phyloP scores from a whole-genome alignment of 306 rosid genomes.

The Rosa persica region DNA sequence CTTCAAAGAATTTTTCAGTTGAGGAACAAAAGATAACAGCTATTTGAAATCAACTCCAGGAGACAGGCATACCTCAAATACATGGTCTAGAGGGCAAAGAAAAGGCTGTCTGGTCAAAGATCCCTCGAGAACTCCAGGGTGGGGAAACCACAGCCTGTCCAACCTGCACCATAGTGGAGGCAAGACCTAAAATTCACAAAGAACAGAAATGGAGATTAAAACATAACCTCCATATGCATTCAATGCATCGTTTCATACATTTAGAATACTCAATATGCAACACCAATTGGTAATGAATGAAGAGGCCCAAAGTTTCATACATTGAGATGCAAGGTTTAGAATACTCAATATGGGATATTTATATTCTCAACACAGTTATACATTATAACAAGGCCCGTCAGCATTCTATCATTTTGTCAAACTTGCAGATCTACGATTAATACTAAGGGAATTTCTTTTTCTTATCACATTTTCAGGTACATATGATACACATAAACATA shows the following conservation, averaged over 20 bases:
- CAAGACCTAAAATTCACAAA: slow-evolving; percentile 67
- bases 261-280: neutral
- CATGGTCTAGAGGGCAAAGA: slow-evolving; percentile 94
- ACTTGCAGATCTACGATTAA: neutral
- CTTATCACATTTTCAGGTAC: neutral
- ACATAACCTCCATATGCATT: slow-evolving; percentile 22
- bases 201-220: slow-evolving; percentile 24
- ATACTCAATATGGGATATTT: neutral
- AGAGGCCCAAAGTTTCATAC: neutral
- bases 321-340: slow-evolving; percentile 4
- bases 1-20: neutral
- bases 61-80: slow-evolving; percentile 77
- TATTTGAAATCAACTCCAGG: slow-evolving; percentile 5
- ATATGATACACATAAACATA: neutral
- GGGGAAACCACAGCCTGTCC: slow-evolving; percentile 97
- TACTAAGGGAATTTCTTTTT: neutral
- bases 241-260: slow-evolving; percentile 10
- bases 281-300: neutral
- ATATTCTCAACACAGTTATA: neutral
- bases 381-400: neutral
- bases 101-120: slow-evolving; percentile 93
- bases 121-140: slow-evolving; percentile 91
- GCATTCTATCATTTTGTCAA: neutral
- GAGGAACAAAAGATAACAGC: slow-evolving; percentile 10
- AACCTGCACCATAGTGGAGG: slow-evolving; percentile 98